These are phyloP conservation scores for Ramicandelaber brevisporus DNA, from an alignment of 192 early-diverging fungal species.

Conservation along the genomic window DNA sequence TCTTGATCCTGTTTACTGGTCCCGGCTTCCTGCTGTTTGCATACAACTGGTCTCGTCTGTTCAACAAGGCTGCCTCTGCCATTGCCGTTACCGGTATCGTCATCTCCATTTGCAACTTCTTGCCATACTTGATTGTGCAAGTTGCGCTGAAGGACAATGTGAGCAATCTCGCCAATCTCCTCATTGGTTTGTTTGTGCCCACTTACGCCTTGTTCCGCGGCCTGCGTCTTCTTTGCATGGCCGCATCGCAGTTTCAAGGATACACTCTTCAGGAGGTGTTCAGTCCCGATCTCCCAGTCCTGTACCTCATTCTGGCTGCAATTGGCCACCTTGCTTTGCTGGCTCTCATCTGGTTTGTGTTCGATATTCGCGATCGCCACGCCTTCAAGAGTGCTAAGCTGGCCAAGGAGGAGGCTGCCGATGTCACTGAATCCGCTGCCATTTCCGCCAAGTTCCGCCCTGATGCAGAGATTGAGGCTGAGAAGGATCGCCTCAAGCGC, in stretches of 20 bases:
- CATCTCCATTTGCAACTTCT: neutral
- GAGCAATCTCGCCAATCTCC: neutral
- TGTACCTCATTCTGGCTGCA: neutral
- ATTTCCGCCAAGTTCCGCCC: too few relatives aligned
- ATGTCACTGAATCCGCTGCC: too few relatives aligned
- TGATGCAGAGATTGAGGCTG: too few relatives aligned
- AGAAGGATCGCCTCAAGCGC: too few relatives aligned
- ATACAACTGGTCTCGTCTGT: neutral
- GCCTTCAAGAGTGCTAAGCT: too few relatives aligned
- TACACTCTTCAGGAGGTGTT: neutral
- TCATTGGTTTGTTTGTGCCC: neutral
- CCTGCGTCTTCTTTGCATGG: neutral
- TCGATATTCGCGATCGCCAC: too few relatives aligned
- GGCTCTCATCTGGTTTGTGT: too few relatives aligned
- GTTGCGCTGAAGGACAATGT: neutral
- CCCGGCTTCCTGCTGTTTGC: neutral
- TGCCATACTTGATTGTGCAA: neutral
- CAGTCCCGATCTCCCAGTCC: neutral
- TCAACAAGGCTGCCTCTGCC: neutral
- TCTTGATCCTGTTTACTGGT: neutral
- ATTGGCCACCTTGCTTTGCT: neutral
- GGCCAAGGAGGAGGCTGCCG: too few relatives aligned
- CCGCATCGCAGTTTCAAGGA: neutral
- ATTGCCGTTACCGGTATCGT: neutral
- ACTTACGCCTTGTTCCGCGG: neutral